phyloP scores from a whole-genome alignment of 352 stramenopile genomes.

The Pythium sukuiense region DNA sequence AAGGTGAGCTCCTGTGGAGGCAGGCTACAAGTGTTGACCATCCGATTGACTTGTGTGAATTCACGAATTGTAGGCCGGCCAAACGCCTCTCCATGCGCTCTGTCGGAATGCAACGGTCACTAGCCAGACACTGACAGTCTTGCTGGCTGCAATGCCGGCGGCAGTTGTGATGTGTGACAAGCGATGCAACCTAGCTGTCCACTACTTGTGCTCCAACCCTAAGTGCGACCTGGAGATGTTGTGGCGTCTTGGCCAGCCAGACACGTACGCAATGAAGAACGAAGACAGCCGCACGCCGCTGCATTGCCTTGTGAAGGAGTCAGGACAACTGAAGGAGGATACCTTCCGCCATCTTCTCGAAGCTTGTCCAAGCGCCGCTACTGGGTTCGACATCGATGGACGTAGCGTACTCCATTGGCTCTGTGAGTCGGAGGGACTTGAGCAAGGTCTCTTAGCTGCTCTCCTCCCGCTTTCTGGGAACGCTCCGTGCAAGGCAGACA shows the following conservation, averaged over 20 bases:
- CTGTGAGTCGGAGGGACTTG: conserved; percentile 37
- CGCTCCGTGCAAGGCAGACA: conserved; percentile 11
- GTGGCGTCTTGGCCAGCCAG: conserved; percentile 33
- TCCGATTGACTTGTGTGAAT: neutral
- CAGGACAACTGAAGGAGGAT: conserved; percentile 29
- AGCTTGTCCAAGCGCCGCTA: conserved; percentile 32
- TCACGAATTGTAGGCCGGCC: conserved; percentile 24
- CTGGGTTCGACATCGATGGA: conserved; percentile 39
- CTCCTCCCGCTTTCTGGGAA: conserved; percentile 28
- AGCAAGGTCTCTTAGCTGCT: conserved; percentile 16
- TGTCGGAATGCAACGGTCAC: conserved; percentile 51
- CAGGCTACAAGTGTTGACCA: no score
- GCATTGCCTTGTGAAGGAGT: conserved; percentile 39
- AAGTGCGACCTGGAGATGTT: conserved; percentile 46
- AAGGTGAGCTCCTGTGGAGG: conserved; percentile 27
- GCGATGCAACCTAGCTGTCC: conserved; percentile 43
- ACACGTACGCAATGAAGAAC: conserved; percentile 43
- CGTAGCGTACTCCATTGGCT: conserved; percentile 62
- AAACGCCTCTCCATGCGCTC: conserved; percentile 56
- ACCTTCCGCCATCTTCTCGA: conserved; percentile 42
- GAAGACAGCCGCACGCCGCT: conserved; percentile 35
- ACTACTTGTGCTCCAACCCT: conserved; percentile 50
- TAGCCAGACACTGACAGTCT: conserved; percentile 33
- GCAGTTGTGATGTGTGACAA: conserved; percentile 43
- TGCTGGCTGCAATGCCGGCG: conserved; percentile 37